Percentiles rank a stretch among this genome's conserved stretches.
Conservation (phyloP, 495 filamentous ascomycete genomes). For the Podospora fimiseda region DNA sequence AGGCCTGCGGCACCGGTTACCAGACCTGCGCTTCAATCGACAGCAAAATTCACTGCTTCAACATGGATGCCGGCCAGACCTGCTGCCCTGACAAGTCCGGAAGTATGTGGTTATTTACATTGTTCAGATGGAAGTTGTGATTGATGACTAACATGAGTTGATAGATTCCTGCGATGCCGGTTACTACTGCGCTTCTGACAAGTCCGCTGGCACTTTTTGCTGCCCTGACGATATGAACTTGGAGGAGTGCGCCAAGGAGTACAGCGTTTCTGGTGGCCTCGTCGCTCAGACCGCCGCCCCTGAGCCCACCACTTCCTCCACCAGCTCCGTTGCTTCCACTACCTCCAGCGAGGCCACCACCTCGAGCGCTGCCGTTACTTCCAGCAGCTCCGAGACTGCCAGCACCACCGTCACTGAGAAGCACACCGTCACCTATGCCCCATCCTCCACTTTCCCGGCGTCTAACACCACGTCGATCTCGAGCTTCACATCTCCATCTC, state of each 20-base stretch:
- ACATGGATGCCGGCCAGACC: slow-evolving; percentile 32
- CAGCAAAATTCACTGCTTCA: slow-evolving; percentile 39
- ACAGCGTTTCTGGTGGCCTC: slow-evolving; percentile 32
- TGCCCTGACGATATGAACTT: slow-evolving; percentile 40
- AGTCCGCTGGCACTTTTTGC: slow-evolving; percentile 36
- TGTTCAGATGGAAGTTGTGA: neutral
- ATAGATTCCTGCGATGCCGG: slow-evolving; percentile 43
- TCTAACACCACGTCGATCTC: slow-evolving; percentile 18
- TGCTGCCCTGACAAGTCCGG: slow-evolving; percentile 41
- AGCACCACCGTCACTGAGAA: slow-evolving; percentile 5
- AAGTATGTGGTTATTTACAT: slow-evolving; percentile 28
- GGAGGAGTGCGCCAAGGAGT: slow-evolving; percentile 36
- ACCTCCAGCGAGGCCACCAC: slow-evolving; percentile 17
- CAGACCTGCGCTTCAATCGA: slow-evolving; percentile 35
- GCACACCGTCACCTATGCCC: slow-evolving; percentile 9
- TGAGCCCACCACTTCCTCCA: slow-evolving; percentile 12
- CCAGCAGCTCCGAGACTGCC: slow-evolving; percentile 4
- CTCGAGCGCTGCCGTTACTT: slow-evolving; percentile 8
- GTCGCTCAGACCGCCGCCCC: slow-evolving; percentile 27
- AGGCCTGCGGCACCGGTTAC: slow-evolving; percentile 43
- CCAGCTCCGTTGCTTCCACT: slow-evolving; percentile 7
- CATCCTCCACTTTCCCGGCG: slow-evolving; percentile 1
- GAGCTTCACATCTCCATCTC: slow-evolving; percentile 5
- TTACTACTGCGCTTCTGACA: slow-evolving; percentile 42
- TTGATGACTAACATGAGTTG: slow-evolving; percentile 5